These are phyloP conservation scores for Carex scoparia DNA, from an alignment of 176 grass and related monocot species.

Conservation along the genomic window DNA sequence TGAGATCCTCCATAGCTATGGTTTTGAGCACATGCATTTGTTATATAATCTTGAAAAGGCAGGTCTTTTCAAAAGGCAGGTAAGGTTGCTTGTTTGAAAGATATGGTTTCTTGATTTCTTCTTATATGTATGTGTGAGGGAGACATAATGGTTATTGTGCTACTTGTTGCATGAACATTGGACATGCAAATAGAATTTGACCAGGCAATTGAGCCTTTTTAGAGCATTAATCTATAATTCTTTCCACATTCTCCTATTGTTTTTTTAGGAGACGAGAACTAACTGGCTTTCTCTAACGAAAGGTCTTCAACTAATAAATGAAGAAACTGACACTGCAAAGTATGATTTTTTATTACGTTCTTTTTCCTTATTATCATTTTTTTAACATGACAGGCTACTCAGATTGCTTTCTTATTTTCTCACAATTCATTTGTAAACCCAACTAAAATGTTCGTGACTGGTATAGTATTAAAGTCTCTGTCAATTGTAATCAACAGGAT, in stretches of 20 bases:
- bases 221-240: background rate
- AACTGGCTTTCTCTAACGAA: slow-evolving; percentile 73
- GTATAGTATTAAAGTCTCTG: background rate
- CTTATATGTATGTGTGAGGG: background rate
- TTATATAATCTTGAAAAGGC: slow-evolving; percentile 93
- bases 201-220: background rate
- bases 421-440: background rate
- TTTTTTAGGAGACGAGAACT: slow-evolving; percentile 65
- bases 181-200: slow-evolving; percentile 1
- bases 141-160: slow-evolving; percentile 10
- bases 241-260: background rate
- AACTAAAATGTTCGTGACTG: slow-evolving; percentile 7
- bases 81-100: slow-evolving; percentile 29
- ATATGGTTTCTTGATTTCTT: background rate
- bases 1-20: slow-evolving; percentile 97
- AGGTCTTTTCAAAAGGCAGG: slow-evolving; percentile 82
- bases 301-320: slow-evolving; percentile 82
- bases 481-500: no score
- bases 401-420: background rate
- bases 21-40: slow-evolving; percentile 82
- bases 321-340: slow-evolving; percentile 75
- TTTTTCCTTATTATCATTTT: background rate
- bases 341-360: slow-evolving; percentile 35
- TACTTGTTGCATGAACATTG: background rate
- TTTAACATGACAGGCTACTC: background rate